Base-by-base conservation (phyloP, 2,329 filamentous ascomycete species). In the Immersiporthe knoxdaviesiana region DNA sequence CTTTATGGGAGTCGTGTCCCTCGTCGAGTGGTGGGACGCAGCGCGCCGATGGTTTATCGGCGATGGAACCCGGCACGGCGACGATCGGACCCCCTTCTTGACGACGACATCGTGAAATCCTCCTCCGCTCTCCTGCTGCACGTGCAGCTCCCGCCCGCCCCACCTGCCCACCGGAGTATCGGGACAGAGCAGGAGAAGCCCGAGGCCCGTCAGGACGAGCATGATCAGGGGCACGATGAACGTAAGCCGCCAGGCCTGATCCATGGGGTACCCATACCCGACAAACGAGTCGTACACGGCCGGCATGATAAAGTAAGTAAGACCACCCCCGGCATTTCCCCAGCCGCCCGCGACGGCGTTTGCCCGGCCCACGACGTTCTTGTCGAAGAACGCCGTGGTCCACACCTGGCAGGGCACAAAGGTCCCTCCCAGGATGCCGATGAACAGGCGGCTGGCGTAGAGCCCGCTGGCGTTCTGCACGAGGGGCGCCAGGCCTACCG, bases 251-350 rank as follows among this genome's bases (percentile, higher is more conserved):
- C 94, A 97, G 2, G 94, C 91, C 50, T 89, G 85, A 74, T 92
- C 89, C 2, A 88, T 80, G 0, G 84, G 81, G 67, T 95, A 82
- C 8, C 89, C 87, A 0, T 84, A 76, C 8, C 80, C 75, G 30
- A 92, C 86, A 30, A 97, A 84, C 0, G 91, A 92, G 79, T 97
- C 91, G 79, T 91, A 96, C 68, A 97, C 90, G 6, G 92, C 92
- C 1, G 94, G 94, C 93, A 97, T 97, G 74, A 95, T 87, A 78
- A 97, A 97, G 82, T 97, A 97, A 1, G 94, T 97, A 73, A 97
- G 91, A 68, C 94, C 94, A 72, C 94, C 94, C 69, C 94, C 94
- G 35, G 92, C 87, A 74, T 97, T 97, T 65, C 94, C 94, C 82
- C 92, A 91, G 18, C 94, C 94, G 56, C 90, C 94, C 1, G 93